Evolutionary conservation across 805 yeast species (phyloP).

Genomic region (Yarrowia phangngaensis): DNA sequence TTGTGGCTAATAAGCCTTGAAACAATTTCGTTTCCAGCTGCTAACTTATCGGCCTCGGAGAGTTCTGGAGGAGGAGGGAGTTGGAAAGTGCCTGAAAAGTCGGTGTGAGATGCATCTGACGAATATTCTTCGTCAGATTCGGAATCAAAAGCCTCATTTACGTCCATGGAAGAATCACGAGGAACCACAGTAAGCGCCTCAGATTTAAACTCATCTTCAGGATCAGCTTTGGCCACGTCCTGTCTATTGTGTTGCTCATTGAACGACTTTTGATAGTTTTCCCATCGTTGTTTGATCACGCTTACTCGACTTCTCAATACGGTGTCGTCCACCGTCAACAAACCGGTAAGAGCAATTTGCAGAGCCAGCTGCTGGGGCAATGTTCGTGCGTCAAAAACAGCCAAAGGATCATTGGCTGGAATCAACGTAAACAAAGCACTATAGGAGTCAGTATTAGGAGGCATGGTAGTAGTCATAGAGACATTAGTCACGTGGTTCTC

Average conservation of each 20-base stretch:
- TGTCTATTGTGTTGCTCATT: background rate
- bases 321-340: conserved; percentile 51
- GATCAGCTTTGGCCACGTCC: conserved; percentile 1
- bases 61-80: conserved; percentile 52
- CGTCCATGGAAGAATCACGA: conserved; percentile 2
- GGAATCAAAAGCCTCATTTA: background rate
- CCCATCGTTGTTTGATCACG: conserved; percentile 65
- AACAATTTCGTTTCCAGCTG: conserved; percentile 29
- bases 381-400: conserved; percentile 64
- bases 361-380: conserved; percentile 62
- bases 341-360: conserved; percentile 62
- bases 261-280: conserved; percentile 44
- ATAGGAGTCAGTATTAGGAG: conserved; percentile 42
- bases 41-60: conserved; percentile 28
- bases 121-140: background rate
- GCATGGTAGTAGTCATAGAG: conserved; percentile 29
- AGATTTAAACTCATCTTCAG: conserved; percentile 27
- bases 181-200: conserved; percentile 1
- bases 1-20: conserved; percentile 32
- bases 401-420: conserved; percentile 55
- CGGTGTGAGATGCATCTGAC: conserved; percentile 27
- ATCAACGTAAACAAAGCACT: conserved; percentile 66
- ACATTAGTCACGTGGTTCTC: conserved; percentile 28
- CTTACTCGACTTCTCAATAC: conserved; percentile 62
- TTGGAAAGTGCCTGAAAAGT: conserved; percentile 44